These are phyloP conservation scores for Kodamaea sp. DNA, from an alignment of 1,139 yeast species.

Conservation along the genomic window DNA sequence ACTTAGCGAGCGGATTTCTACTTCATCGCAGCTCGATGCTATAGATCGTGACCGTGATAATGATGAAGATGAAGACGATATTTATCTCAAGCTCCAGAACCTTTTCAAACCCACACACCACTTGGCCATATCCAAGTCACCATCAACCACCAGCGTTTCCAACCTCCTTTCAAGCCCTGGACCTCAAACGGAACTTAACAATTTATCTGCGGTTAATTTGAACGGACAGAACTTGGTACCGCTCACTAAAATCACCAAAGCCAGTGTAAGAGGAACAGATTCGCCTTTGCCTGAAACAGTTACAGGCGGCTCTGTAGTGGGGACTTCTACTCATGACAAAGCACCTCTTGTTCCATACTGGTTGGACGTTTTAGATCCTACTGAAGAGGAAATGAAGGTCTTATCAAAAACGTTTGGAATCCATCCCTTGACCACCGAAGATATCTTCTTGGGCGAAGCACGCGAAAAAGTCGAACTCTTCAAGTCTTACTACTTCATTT, in stretches of 20 bases:
- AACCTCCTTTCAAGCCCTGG: slow-evolving; percentile 4
- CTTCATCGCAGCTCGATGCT: neutral
- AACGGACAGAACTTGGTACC: slow-evolving; percentile 9
- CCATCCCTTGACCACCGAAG: slow-evolving; percentile 95
- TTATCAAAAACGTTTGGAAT: slow-evolving; percentile 88
- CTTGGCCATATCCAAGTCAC: slow-evolving; percentile 12
- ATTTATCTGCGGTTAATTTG: slow-evolving; percentile 6
- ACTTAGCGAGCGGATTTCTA: neutral
- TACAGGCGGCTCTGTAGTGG: slow-evolving; percentile 12
- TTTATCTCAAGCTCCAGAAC: slow-evolving; percentile 22
- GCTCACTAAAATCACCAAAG: slow-evolving; percentile 8
- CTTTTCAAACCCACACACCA: slow-evolving; percentile 34
- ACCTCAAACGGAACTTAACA: slow-evolving; percentile 2
- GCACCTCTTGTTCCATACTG: slow-evolving; percentile 60
- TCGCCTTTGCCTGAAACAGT: slow-evolving; percentile 18
- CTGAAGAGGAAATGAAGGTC: slow-evolving; percentile 96
- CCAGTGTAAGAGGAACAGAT: slow-evolving; percentile 6
- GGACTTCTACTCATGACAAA: slow-evolving; percentile 5
- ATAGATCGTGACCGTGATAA: neutral
- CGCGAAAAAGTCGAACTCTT: slow-evolving; percentile 94
- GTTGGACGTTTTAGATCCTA: slow-evolving; percentile 90
- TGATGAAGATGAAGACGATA: slow-evolving; percentile 16
- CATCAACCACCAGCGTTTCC: slow-evolving; percentile 14
- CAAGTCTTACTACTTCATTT: slow-evolving; percentile 84
- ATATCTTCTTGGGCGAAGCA: slow-evolving; percentile 89